Base-by-base conservation (phyloP, 495 filamentous ascomycete genomes). In the Xylaria acuta region DNA sequence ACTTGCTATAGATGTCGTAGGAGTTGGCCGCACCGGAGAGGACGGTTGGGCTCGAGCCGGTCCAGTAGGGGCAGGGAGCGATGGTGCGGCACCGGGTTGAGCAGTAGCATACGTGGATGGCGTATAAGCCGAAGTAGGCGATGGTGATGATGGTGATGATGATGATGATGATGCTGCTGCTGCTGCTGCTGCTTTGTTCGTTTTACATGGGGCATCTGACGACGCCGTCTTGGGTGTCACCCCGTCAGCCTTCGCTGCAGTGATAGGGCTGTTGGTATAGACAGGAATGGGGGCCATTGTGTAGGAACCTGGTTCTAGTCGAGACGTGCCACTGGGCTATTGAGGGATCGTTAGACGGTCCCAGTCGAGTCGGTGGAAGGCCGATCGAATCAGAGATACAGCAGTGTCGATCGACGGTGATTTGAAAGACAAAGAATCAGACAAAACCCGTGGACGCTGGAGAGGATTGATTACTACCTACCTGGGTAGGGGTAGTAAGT, bases 221-320 rank as follows among this genome's bases (percentile, higher is more conserved):
- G 75, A 71, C 75, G 84, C 80, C 68, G 88, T 88, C 79, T 87
- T 80, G 62, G 84, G 84, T 63, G 86, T 85, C 43, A 84, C 73
- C 53, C 82, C 86, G 22, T 82, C 79, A 25, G 87, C 78, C 76
- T 88, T 89, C 47, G 83, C 83, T 12, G 85, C 75, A 63, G 83
- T 87, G 74, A 92, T 88, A 62, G 90, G 89, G 59, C 86, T 86
- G 49, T 90, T 82, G 27, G 83, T 86, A 83, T 90, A 88, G 36
- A 90, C 83, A 53, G 80, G 86, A 73, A 92, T 87, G 5, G 88
- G 87, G 12, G 88, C 81, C 85, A 90, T 90, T 43, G 34, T 67
- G 60, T 49, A 12, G 43, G 40, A 6, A 64, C 20, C 8, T 60
- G 58, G 58, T 38, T 67, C 47, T 1, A 18, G 38, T 41, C 40